Evolutionary conservation across 2,329 filamentous ascomycete species (phyloP).

Genomic region (Simplicillium sp.): DNA sequence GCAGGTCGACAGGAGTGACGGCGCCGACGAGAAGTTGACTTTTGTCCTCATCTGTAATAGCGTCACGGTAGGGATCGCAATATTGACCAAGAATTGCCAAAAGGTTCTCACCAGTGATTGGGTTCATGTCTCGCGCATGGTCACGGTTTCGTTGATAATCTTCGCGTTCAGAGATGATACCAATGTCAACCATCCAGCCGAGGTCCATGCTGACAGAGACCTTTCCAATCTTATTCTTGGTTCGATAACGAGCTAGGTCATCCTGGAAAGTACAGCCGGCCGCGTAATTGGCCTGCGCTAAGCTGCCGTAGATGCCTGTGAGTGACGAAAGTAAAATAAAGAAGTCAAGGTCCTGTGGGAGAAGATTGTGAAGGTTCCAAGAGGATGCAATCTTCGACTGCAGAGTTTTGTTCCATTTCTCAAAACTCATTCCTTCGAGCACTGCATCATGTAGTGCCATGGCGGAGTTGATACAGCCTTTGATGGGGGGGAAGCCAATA

Average conservation of each 20-base stretch:
- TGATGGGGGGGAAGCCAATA: too few relatives aligned
- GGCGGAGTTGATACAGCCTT: constrained; percentile 11
- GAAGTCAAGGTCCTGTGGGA: constrained; percentile 20
- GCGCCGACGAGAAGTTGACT: too few relatives aligned
- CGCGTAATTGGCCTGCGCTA: constrained; percentile 29
- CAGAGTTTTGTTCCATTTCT: constrained; percentile 13
- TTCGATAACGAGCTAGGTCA: too few relatives aligned
- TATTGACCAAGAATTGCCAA: too few relatives aligned
- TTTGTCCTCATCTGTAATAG: too few relatives aligned
- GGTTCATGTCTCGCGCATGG: too few relatives aligned
- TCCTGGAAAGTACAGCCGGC: constrained; percentile 23
- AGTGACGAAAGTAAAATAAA: constrained; percentile 27
- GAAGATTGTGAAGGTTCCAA: constrained; percentile 15
- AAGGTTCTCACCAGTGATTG: too few relatives aligned
- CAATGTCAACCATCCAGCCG: constrained; percentile 7
- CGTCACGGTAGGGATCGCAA: too few relatives aligned
- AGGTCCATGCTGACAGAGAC: too few relatives aligned
- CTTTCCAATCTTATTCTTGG: too few relatives aligned
- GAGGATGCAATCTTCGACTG: constrained; percentile 21
- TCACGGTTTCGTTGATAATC: too few relatives aligned
- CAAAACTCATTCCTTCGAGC: constrained; percentile 15
- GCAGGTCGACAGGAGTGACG: too few relatives aligned
- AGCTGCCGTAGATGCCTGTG: constrained; percentile 21
- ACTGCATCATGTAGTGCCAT: constrained; percentile 16
- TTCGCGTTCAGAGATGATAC: constrained; percentile 6